Evolutionary conservation across 352 stramenopile genomes (phyloP).

Genomic region (Pythium phragmiticola): DNA sequence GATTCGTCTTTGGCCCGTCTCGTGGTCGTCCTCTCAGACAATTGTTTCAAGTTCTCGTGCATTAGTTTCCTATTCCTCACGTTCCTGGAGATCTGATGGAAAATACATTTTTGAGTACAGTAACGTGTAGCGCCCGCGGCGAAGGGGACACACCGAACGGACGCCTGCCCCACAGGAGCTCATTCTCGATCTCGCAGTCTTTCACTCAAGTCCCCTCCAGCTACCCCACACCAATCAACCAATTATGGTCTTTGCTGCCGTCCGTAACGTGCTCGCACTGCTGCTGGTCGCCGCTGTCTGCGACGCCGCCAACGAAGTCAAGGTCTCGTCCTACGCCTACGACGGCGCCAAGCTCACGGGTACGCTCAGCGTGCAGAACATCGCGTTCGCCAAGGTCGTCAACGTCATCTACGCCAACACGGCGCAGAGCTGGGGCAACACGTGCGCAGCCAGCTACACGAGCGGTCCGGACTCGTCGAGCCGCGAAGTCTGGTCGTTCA

Average conservation of each 20-base stretch:
- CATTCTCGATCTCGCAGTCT: constrained; percentile 8
- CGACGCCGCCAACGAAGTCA: constrained; percentile 25
- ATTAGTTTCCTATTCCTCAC: not conserved
- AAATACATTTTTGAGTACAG: too few species aligned
- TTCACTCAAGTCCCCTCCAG: not conserved
- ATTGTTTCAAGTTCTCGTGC: not conserved
- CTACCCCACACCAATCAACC: not conserved
- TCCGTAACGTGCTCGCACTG: constrained; percentile 19
- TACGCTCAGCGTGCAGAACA: constrained; percentile 16
- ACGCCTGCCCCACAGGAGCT: not conserved
- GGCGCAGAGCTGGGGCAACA: too few species aligned
- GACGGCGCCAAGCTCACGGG: constrained; percentile 21
- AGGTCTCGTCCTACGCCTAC: constrained; percentile 13
- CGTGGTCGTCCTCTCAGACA: not conserved
- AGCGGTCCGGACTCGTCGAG: too few species aligned
- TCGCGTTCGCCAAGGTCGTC: constrained; percentile 19
- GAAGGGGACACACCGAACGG: not conserved
- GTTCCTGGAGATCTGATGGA: not conserved
- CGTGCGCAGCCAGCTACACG: too few species aligned
- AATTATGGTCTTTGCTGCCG: constrained; percentile 21
- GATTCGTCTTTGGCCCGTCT: not conserved
- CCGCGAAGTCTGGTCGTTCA: constrained; percentile 30
- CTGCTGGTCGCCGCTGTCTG: constrained; percentile 13
- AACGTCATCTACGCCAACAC: too few species aligned
- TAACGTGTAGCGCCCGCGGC: too few species aligned